Conservation (phyloP, 2,329 filamentous ascomycete genomes). For the Nothomitra cinnamomea region DNA sequence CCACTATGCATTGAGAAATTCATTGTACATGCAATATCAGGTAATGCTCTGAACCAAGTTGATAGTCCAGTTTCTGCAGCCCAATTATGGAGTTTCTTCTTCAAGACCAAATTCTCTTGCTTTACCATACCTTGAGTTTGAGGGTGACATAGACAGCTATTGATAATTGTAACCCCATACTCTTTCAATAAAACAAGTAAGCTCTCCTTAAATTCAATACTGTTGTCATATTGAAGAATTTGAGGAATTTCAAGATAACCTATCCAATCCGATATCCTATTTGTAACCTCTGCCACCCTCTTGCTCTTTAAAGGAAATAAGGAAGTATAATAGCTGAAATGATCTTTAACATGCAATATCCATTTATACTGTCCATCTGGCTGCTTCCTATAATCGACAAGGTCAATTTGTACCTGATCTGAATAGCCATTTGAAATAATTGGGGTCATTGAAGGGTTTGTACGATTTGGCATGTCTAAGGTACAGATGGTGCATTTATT, state of each 20-base stretch:
- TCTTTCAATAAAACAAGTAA: not conserved
- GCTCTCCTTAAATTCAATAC: no score
- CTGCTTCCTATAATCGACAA: not conserved
- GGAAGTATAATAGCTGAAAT: no score
- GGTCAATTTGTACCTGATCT: not conserved
- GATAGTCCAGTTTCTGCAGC: not conserved
- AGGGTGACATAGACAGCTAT: not conserved
- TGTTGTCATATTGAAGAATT: not conserved
- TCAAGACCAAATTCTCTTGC: not conserved
- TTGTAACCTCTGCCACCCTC: not conserved
- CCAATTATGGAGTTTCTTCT: no score
- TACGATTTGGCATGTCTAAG: no score
- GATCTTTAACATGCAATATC: no score
- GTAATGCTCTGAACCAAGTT: not conserved
- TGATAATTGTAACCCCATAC: not conserved
- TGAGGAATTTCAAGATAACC: not conserved
- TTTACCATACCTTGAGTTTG: not conserved
- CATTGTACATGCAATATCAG: not conserved
- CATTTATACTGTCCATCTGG: no score
- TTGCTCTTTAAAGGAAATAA: not conserved
- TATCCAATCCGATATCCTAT: not conserved
- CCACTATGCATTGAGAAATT: not conserved
- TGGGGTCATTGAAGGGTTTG: not conserved
- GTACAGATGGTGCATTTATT: no score
- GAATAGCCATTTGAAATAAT: not conserved